phyloP scores from a whole-genome alignment of 805 yeast species.

The Danielozyma ontarioensis region DNA sequence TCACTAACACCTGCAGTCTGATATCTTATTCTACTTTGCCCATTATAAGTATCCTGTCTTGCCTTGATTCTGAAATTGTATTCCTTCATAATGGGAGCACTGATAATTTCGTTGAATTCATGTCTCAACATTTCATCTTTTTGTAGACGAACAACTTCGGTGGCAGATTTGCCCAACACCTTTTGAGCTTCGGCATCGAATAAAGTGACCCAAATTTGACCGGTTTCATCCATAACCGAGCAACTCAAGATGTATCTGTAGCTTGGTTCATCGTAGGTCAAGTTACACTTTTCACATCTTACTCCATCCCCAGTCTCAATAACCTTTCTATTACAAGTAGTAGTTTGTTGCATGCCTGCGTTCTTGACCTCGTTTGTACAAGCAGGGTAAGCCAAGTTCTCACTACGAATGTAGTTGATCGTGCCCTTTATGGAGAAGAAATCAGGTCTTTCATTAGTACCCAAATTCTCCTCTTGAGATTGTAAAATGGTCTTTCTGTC shows the following conservation, averaged over 20 bases:
- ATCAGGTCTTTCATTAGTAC: slow-evolving; percentile 74
- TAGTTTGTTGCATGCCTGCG: slow-evolving; percentile 6
- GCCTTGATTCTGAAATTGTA: slow-evolving; percentile 75
- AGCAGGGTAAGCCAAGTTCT: slow-evolving; percentile 84
- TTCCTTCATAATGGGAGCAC: slow-evolving; percentile 57
- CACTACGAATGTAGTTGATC: slow-evolving; percentile 64
- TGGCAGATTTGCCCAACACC: slow-evolving; percentile 61
- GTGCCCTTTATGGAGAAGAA: slow-evolving; percentile 73
- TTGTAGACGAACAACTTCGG: slow-evolving; percentile 47
- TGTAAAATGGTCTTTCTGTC: slow-evolving; percentile 63
- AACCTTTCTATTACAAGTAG: slow-evolving; percentile 74
- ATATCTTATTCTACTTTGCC: slow-evolving; percentile 69
- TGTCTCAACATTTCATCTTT: slow-evolving; percentile 32
- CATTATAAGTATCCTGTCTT: slow-evolving; percentile 78
- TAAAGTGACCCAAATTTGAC: slow-evolving; percentile 79
- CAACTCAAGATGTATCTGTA: slow-evolving; percentile 78
- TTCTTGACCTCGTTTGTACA: slow-evolving; percentile 51
- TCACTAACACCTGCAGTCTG: slow-evolving; percentile 52
- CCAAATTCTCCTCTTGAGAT: slow-evolving; percentile 64
- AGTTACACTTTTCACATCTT: slow-evolving; percentile 92
- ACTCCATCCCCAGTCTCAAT: slow-evolving; percentile 69
- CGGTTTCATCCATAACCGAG: slow-evolving; percentile 74
- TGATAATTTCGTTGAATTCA: slow-evolving; percentile 41
- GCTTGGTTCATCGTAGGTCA: slow-evolving; percentile 59
- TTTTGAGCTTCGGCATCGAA: slow-evolving; percentile 81